A percentile compares a stretch with the other conserved stretches of the same genome.
Evolutionary conservation across 73 alveolate genomes (phyloP).

Genomic region (Loxodes magnus): DNA sequence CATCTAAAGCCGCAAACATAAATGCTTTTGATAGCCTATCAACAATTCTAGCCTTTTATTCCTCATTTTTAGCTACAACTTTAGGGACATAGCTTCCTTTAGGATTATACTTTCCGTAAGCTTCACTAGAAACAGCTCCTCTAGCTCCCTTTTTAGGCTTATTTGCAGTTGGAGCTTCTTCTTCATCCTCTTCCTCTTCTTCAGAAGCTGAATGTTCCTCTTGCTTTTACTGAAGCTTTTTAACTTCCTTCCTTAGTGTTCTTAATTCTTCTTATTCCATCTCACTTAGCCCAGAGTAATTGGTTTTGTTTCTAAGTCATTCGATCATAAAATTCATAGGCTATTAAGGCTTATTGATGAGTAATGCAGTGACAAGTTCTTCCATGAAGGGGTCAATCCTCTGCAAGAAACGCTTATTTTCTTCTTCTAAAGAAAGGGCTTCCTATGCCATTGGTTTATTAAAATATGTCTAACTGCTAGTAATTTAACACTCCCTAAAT

Average conservation of each 20-base stretch:
- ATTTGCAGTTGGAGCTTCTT: neutral
- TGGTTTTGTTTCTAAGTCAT: neutral
- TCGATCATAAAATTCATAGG: conserved; percentile 10
- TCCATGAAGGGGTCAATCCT: conserved; percentile 25
- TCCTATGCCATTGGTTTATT: too few relatives aligned
- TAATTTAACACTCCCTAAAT: too few relatives aligned
- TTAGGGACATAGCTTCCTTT: conserved; percentile 65
- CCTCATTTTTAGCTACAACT: conserved; percentile 73
- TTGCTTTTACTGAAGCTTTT: conserved; percentile 6
- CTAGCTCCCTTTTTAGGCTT: neutral
- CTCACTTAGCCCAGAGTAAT: neutral
- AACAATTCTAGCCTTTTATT: conserved; percentile 39
- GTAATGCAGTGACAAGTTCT: conserved; percentile 24
- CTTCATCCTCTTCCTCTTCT: conserved; percentile 3
- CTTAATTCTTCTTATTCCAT: conserved; percentile 4
- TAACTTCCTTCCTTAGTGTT: conserved; percentile 2
- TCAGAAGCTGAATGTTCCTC: conserved; percentile 9
- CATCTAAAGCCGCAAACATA: conserved; percentile 66
- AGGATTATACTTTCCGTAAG: conserved; percentile 88
- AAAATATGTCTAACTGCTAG: too few relatives aligned
- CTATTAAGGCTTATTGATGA: conserved; percentile 37
- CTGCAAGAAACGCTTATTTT: too few relatives aligned
- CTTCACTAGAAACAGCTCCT: conserved; percentile 92
- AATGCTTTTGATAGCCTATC: conserved; percentile 50
- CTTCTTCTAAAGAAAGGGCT: too few relatives aligned